Percentiles rank a stretch among this genome's conserved stretches.
phyloP scores from a whole-genome alignment of 805 yeast genomes.

The Debaryomyces prosopidis region DNA sequence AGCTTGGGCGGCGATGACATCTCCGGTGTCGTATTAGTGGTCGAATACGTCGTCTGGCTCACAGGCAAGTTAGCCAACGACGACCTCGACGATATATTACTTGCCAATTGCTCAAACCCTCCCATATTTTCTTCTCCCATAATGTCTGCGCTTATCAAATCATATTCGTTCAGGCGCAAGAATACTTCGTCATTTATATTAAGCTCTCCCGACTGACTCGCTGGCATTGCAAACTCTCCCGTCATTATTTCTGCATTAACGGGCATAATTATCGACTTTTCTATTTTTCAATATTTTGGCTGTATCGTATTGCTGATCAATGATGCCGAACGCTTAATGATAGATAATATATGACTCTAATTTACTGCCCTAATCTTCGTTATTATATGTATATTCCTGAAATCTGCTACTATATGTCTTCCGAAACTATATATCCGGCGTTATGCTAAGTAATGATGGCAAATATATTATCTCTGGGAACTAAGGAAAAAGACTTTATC shows the following conservation, averaged over 20 bases:
- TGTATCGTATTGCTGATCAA: too few species aligned
- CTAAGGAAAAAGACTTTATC: too few species aligned
- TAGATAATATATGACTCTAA: too few species aligned
- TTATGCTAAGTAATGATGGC: too few species aligned
- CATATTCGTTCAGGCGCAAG: slow-evolving; percentile 1
- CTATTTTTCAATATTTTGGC: too few species aligned
- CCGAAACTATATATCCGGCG: too few species aligned
- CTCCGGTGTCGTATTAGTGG: slow-evolving; percentile 4
- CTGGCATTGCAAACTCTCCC: background rate
- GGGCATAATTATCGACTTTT: background rate
- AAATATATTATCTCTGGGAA: too few species aligned
- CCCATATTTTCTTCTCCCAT: background rate
- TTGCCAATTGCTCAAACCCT: background rate
- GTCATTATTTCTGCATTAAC: background rate
- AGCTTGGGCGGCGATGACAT: slow-evolving; percentile 2
- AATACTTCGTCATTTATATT: slow-evolving; percentile 3
- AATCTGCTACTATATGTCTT: too few species aligned
- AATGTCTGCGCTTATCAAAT: background rate
- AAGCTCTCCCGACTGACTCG: background rate
- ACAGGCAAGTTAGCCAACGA: background rate
- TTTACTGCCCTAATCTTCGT: too few species aligned
- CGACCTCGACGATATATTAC: slow-evolving; percentile 2
- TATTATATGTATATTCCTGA: too few species aligned
- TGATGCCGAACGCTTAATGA: too few species aligned
- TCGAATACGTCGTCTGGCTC: background rate